Conservation (phyloP, 202 grass and related monocot species). For the Saccharum hybrid region DNA sequence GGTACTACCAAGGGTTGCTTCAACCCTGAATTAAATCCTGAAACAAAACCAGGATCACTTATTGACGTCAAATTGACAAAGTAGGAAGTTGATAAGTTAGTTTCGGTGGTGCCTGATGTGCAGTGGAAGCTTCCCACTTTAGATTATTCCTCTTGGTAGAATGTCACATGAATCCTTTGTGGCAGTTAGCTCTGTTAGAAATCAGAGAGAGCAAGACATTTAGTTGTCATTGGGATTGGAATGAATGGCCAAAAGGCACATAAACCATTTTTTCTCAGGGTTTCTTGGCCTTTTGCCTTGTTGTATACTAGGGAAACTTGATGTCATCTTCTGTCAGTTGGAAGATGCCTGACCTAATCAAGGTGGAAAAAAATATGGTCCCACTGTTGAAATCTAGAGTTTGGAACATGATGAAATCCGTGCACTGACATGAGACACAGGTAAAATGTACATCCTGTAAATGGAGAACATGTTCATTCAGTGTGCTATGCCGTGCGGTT, state of each 20-base stretch:
- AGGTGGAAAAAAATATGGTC: background rate
- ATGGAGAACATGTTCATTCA: background rate
- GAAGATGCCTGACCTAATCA: slow-evolving; percentile 13
- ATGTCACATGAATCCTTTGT: slow-evolving; percentile 25
- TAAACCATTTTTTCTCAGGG: slow-evolving; percentile 51
- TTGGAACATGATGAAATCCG: background rate
- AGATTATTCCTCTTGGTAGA: slow-evolving; percentile 27
- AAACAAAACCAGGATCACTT: slow-evolving; percentile 38
- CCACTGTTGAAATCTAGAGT: background rate
- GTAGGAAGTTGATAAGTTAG: slow-evolving; percentile 45
- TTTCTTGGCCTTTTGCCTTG: slow-evolving; percentile 38
- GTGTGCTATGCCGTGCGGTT: background rate
- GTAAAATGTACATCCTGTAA: background rate
- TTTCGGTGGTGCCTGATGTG: slow-evolving; percentile 1
- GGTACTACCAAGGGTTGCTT: slow-evolving; percentile 55
- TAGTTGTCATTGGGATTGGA: background rate
- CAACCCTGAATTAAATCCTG: slow-evolving; percentile 31
- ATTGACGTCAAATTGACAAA: slow-evolving; percentile 63
- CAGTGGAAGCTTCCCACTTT: slow-evolving; percentile 9
- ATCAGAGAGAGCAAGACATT: slow-evolving; percentile 9
- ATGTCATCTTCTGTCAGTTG: background rate
- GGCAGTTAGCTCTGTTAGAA: slow-evolving; percentile 3
- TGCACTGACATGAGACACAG: background rate
- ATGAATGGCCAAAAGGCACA: background rate
- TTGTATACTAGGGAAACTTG: slow-evolving; percentile 37